Percentiles rank a stretch among this genome's conserved stretches.
Conservation (phyloP, 495 filamentous ascomycete species). For the Trichocladium uniseriatum region DNA sequence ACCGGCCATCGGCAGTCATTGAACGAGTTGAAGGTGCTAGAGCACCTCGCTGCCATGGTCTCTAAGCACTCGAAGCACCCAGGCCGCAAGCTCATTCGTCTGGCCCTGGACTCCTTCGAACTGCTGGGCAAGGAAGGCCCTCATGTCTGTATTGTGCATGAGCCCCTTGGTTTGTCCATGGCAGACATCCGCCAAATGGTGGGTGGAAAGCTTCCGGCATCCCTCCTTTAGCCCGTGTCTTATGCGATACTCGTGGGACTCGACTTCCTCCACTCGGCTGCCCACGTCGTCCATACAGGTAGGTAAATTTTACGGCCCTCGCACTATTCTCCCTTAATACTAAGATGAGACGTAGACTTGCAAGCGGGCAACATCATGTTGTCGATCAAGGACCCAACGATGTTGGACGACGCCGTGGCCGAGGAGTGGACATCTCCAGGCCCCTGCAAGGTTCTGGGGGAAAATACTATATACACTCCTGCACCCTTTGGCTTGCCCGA, state of each 20-base stretch:
- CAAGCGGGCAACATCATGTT: not conserved
- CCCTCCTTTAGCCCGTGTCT: not conserved
- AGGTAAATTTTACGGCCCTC: not conserved
- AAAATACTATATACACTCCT: not conserved
- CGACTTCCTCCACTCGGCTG: not conserved
- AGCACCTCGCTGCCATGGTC: not conserved
- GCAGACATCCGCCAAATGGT: not conserved
- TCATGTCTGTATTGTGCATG: not conserved
- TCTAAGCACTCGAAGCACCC: not conserved
- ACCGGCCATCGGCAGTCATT: not conserved
- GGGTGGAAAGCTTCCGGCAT: not conserved
- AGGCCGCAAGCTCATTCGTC: not conserved
- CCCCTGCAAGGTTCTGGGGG: not conserved
- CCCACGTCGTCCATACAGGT: not conserved
- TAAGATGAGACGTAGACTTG: not conserved
- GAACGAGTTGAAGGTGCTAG: not conserved
- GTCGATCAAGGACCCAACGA: not conserved
- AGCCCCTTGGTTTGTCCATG: not conserved
- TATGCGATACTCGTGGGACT: not conserved
- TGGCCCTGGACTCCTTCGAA: not conserved
- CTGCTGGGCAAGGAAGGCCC: not conserved
- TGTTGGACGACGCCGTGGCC: not conserved
- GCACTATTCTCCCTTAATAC: not conserved
- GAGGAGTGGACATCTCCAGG: not conserved
- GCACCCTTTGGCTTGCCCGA: not conserved